Conservation (phyloP, 2,329 filamentous ascomycete genomes). For the Lachnellula subtilissima region DNA sequence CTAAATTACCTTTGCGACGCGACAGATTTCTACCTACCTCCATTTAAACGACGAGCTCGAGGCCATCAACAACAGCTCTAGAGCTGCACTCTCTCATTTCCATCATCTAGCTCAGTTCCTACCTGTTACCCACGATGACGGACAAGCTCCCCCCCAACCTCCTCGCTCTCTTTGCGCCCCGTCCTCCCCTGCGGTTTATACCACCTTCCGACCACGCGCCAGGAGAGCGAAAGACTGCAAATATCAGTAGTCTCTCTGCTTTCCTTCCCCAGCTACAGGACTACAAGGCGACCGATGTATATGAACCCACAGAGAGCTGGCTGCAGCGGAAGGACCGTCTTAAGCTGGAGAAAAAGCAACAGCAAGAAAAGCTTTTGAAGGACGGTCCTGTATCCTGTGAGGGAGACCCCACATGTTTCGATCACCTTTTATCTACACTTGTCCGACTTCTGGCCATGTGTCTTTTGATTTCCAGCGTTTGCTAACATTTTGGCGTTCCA, state of each 20-base stretch:
- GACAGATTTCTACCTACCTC: constrained; percentile 3
- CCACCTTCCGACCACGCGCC: constrained; percentile 77
- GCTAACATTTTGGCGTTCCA: constrained; percentile 16
- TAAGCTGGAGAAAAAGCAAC: constrained; percentile 72
- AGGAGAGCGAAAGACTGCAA: constrained; percentile 71
- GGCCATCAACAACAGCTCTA: constrained; percentile 11
- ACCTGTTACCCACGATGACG: constrained; percentile 61
- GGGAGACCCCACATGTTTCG: constrained; percentile 24
- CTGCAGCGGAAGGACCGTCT: constrained; percentile 80
- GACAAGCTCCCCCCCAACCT: constrained; percentile 93
- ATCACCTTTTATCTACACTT: constrained; percentile 24
- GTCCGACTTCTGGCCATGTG: constrained; percentile 17
- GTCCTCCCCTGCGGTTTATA: constrained; percentile 86
- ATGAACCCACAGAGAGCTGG: constrained; percentile 86
- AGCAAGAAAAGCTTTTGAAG: constrained; percentile 48
- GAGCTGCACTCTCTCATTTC: constrained; percentile 5
- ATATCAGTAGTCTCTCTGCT: constrained; percentile 67
- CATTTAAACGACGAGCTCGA: background rate
- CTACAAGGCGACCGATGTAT: constrained; percentile 73
- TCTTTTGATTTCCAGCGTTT: constrained; percentile 9
- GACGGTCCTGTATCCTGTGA: constrained; percentile 30
- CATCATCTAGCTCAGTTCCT: constrained; percentile 6
- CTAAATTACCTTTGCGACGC: constrained; percentile 13
- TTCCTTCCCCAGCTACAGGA: constrained; percentile 70
- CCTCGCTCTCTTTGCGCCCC: constrained; percentile 89